Evolutionary conservation across 371 early-diverging fungal genomes (phyloP).

Genomic region (Mucor ambiguus): DNA sequence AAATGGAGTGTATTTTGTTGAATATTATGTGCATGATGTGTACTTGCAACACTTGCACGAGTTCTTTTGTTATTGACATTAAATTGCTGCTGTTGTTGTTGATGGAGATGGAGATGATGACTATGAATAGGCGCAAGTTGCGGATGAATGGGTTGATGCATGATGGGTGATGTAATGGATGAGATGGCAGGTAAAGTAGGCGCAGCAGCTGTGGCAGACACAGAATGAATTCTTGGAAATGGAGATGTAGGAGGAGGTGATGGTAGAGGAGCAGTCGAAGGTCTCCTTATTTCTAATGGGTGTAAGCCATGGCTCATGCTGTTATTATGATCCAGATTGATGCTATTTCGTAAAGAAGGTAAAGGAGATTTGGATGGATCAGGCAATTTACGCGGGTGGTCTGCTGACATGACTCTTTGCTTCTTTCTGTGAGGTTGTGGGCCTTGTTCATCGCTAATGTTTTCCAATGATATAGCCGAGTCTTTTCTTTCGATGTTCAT

Average conservation of each 20-base stretch:
- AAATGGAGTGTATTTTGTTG: constrained; percentile 5
- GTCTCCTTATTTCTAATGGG: constrained; percentile 28
- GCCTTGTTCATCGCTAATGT: neutral
- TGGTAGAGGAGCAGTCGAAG: constrained; percentile 19
- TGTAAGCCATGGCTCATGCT: constrained; percentile 12
- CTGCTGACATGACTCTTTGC: constrained; percentile 35
- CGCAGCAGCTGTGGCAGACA: constrained; percentile 5
- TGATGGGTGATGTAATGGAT: constrained; percentile 17
- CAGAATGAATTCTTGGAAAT: constrained; percentile 1
- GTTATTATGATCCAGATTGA: constrained; percentile 1
- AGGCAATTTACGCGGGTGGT: constrained; percentile 35
- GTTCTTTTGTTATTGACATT: constrained; percentile 1
- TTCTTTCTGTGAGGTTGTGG: constrained; percentile 35
- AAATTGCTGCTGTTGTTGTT: neutral
- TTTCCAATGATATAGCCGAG: constrained; percentile 38
- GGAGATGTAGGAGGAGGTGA: constrained; percentile 16
- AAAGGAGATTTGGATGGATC: constrained; percentile 27
- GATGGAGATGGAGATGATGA: constrained; percentile 19
- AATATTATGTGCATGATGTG: constrained; percentile 9
- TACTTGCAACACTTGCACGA: constrained; percentile 3
- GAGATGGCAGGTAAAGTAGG: constrained; percentile 27
- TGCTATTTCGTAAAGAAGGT: constrained; percentile 15
- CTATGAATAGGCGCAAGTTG: constrained; percentile 27
- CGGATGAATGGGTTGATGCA: constrained; percentile 2
- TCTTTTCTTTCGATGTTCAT: constrained; percentile 28